A percentile compares a stretch with the other conserved stretches of the same genome.
phyloP scores from a whole-genome alignment of 441 rosid genomes.

The Hypseocharis bilobata region DNA sequence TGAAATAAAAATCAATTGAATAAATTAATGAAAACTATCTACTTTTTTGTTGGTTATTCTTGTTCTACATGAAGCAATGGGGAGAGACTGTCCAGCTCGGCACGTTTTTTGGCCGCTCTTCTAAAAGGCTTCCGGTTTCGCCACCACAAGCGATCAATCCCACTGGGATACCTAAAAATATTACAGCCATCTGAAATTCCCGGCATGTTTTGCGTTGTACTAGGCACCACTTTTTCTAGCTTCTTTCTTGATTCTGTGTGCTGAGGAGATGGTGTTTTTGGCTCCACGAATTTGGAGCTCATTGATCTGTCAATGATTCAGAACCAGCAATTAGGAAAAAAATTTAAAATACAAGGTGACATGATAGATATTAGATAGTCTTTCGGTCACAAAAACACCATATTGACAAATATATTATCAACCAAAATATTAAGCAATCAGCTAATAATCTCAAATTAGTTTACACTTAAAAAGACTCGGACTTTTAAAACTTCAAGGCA shows the following conservation, averaged over 20 bases:
- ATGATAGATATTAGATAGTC: too few relatives aligned
- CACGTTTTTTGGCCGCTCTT: constrained; percentile 45
- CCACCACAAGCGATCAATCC: constrained; percentile 50
- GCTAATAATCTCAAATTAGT: too few relatives aligned
- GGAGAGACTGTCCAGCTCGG: constrained; percentile 40
- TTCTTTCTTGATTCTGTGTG: constrained; percentile 23
- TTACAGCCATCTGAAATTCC: constrained; percentile 10
- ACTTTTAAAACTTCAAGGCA: background rate
- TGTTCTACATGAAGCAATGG: constrained; percentile 33
- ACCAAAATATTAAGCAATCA: background rate
- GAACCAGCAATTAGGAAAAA: background rate
- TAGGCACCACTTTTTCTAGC: constrained; percentile 14
- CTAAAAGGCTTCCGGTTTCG: constrained; percentile 57
- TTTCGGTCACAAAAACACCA: too few relatives aligned
- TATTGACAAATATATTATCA: background rate
- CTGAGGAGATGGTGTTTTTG: constrained; percentile 40
- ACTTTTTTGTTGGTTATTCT: background rate
- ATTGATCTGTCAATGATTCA: constrained; percentile 34
- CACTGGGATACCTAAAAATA: constrained; percentile 16
- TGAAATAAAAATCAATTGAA: constrained; percentile 31
- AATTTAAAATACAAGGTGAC: background rate
- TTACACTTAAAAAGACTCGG: too few relatives aligned
- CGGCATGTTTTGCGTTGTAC: constrained; percentile 16
- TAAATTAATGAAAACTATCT: constrained; percentile 26
- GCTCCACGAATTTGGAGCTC: constrained; percentile 37